phyloP scores from a whole-genome alignment of 2,329 filamentous ascomycete species.

The Paecilomyces sp. region DNA sequence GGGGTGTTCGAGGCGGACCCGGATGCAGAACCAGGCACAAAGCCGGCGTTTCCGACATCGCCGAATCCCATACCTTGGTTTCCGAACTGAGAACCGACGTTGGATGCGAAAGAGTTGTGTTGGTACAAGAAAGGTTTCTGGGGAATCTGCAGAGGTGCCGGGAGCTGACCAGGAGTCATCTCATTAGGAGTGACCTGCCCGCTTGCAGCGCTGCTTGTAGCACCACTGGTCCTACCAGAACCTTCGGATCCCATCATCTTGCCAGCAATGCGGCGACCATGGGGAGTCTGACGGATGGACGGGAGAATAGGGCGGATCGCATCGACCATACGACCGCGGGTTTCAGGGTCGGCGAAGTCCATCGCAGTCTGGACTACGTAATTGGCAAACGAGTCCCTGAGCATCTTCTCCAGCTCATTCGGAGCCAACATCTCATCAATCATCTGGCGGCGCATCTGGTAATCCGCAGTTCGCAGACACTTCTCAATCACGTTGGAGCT shows the following conservation, averaged over 20 bases:
- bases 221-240: conserved; percentile 29
- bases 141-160: conserved; percentile 19
- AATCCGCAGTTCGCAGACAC: conserved; percentile 75
- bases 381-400: conserved; percentile 91
- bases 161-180: conserved; percentile 27
- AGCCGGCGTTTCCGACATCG: conserved; percentile 5
- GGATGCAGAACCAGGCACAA: conserved; percentile 14
- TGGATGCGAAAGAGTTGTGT: conserved; percentile 17
- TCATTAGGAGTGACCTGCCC: conserved; percentile 35
- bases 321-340: conserved; percentile 71
- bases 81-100: conserved; percentile 17
- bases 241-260: conserved; percentile 63
- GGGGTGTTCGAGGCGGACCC: conserved; percentile 17
- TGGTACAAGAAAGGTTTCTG: conserved; percentile 24
- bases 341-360: conserved; percentile 69
- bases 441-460: conserved; percentile 68
- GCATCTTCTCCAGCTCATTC: conserved; percentile 75
- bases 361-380: conserved; percentile 97
- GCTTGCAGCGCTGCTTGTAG: conserved; percentile 31
- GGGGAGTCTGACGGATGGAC: conserved; percentile 80
- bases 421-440: conserved; percentile 72
- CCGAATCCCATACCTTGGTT: conserved; percentile 9
- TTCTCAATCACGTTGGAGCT: conserved; percentile 99
- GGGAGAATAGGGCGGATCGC: conserved; percentile 78
- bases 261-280: conserved; percentile 85